Base-by-base conservation (phyloP, 108 stramenopile species). In the Chaetoceros tenuissimus region DNA sequence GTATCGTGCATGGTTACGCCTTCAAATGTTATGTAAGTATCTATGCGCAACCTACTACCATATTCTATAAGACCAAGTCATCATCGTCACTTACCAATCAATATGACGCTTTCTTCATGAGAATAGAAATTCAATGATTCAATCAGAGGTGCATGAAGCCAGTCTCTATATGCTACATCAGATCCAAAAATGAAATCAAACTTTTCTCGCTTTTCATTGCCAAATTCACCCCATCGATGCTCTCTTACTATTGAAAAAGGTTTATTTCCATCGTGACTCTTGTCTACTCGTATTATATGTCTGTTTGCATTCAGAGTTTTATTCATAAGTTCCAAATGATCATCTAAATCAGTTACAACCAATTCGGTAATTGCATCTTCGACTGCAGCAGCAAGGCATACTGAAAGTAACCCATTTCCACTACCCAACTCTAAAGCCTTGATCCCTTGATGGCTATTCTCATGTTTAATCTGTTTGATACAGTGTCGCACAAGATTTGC, bases 131-230 rank as follows among this genome's bases (percentile, higher is more conserved):
- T 24, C 21, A 86, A 47, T n/a, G 77, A 72, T n/a, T 69, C 52
- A 69, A 94, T 89, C 19, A 94, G 60, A n/a, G 86, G 86, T 43
- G 72, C 69, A 59, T 94, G 78, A 16, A 94, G 58, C 23, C 74
- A 64, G 34, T 81, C 73, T n/a, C 82, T 72, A 46, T 94, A 94
- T 0, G 87, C 92, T 13, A 94, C 51, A 63, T 94, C 92, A 5
- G 79, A 79, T 18, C 92, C 92, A 62, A 94, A 69, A 47, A 94
- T 89, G 50, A 94, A 76, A 66, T 93, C 85, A 55, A 84, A 93
- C 60, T 63, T 75, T 52, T 61, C 17, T 43, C 3, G 54, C 26
- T 46, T 13, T 17, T 53, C 26, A 24, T 58, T 22, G 24, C 40
- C 49, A 60, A 72, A 74, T 8, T 43, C 60, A 31, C 81, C 80